A percentile compares a stretch with the other conserved stretches of the same genome.
Evolutionary conservation across 331 rosid genomes (phyloP).

Genomic region (Quercus lobata): DNA sequence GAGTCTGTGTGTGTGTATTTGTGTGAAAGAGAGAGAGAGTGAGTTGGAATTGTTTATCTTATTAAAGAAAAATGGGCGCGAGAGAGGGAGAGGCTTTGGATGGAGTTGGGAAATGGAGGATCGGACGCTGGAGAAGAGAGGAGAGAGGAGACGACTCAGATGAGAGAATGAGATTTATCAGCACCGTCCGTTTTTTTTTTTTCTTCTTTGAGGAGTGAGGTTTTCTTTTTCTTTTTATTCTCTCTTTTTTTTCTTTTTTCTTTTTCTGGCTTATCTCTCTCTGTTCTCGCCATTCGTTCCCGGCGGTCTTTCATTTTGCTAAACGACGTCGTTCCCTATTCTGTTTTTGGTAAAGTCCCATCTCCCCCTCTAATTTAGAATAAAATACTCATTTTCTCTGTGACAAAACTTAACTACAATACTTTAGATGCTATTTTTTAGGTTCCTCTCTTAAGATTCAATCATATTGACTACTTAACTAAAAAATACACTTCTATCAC

Average conservation of each 20-base stretch:
- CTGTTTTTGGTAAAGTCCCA: not conserved
- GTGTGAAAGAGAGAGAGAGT: not conserved
- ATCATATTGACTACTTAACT: too few relatives aligned
- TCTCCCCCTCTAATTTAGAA: too few relatives aligned
- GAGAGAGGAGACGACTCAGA: slow-evolving; percentile 80
- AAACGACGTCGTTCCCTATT: not conserved
- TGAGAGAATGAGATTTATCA: slow-evolving; percentile 64
- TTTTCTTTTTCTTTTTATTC: too few relatives aligned
- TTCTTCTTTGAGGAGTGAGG: slow-evolving; percentile 1
- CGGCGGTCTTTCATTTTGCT: not conserved
- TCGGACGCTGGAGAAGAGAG: slow-evolving; percentile 99
- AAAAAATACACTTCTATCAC: too few relatives aligned
- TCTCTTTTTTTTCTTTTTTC: not conserved
- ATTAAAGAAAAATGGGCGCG: slow-evolving; percentile 45
- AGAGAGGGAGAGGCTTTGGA: slow-evolving; percentile 41
- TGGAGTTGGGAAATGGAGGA: slow-evolving; percentile 48
- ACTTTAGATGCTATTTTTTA: too few relatives aligned
- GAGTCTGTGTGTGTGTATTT: too few relatives aligned
- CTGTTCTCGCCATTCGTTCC: not conserved
- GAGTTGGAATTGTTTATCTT: not conserved
- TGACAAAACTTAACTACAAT: too few relatives aligned
- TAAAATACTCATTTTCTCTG: too few relatives aligned
- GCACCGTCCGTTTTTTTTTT: slow-evolving; percentile 70
- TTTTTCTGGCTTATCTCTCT: not conserved
- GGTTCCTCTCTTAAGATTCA: too few relatives aligned